Conservation (phyloP, 2,329 filamentous ascomycete species). For the Zymoseptoria crescenta region DNA sequence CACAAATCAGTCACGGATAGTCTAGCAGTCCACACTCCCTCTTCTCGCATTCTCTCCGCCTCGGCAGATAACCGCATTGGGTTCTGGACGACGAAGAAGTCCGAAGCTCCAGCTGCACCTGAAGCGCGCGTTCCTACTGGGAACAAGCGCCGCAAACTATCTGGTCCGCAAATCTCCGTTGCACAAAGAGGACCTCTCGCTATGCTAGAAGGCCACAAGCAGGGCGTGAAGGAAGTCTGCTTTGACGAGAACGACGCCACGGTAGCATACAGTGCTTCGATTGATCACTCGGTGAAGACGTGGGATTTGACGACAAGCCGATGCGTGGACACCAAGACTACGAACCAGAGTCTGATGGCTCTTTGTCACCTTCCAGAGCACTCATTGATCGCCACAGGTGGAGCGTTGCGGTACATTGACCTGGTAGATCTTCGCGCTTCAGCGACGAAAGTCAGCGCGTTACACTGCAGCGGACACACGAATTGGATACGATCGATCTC, state of each 20-base stretch:
- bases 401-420: conserved; percentile 77
- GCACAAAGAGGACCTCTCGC: conserved; percentile 71
- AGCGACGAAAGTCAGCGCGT: conserved; percentile 66
- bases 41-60: conserved; percentile 74
- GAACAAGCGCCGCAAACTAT: conserved; percentile 69
- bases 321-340: conserved; percentile 74
- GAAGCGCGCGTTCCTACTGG: conserved; percentile 60
- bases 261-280: conserved; percentile 83
- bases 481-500: conserved; percentile 61
- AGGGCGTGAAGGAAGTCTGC: conserved; percentile 67
- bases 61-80: conserved; percentile 76
- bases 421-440: conserved; percentile 83
- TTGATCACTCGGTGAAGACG: conserved; percentile 84
- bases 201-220: conserved; percentile 63
- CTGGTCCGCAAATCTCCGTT: conserved; percentile 36
- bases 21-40: conserved; percentile 64
- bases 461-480: conserved; percentile 85
- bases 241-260: conserved; percentile 82
- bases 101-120: conserved; percentile 66
- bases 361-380: conserved; percentile 64
- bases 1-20: conserved; percentile 69
- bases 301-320: conserved; percentile 78
- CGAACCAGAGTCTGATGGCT: conserved; percentile 74
- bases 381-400: conserved; percentile 63
- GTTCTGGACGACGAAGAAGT: conserved; percentile 79